Percentiles rank a stretch among this genome's conserved stretches.
These are phyloP conservation scores for Triticum monococcum DNA, from an alignment of 176 grass and related monocot genomes.

Conservation along the genomic window DNA sequence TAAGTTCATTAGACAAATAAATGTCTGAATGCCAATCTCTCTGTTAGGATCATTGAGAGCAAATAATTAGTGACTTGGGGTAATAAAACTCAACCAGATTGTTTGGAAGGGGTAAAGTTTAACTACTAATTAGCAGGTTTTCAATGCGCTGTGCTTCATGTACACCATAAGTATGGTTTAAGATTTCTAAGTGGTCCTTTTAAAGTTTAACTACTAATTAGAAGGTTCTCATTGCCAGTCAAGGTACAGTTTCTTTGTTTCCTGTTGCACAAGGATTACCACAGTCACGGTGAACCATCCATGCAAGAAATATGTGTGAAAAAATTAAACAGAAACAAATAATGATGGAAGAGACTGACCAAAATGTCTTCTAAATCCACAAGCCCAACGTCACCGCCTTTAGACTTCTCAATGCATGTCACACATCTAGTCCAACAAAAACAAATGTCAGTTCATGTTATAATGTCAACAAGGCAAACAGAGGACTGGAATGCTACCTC, in stretches of 20 bases:
- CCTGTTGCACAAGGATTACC: not conserved
- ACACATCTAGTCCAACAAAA: conserved; percentile 26
- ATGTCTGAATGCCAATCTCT: conserved; percentile 6
- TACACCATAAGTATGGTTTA: not conserved
- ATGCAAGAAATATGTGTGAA: not conserved
- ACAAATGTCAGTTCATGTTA: not conserved
- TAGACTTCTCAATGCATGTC: conserved; percentile 18
- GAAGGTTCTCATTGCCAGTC: not conserved
- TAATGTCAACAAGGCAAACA: not conserved
- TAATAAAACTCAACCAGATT: not conserved
- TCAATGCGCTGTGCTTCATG: not conserved
- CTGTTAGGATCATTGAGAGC: conserved; percentile 4
- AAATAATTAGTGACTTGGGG: not conserved
- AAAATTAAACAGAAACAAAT: not conserved
- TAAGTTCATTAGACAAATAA: not conserved
- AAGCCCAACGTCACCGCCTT: not conserved
- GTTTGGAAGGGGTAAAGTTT: not conserved
- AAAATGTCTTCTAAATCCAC: conserved; percentile 26
- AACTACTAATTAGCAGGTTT: not conserved
- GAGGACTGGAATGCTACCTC: conserved; percentile 22
- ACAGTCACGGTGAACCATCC: not conserved
- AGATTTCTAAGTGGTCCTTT: not conserved
- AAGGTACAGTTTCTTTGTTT: not conserved
- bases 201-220: no score
- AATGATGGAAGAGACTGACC: conserved; percentile 11